These are phyloP conservation scores for Lachancea meyersii DNA, from an alignment of 805 yeast species.

Conservation along the genomic window DNA sequence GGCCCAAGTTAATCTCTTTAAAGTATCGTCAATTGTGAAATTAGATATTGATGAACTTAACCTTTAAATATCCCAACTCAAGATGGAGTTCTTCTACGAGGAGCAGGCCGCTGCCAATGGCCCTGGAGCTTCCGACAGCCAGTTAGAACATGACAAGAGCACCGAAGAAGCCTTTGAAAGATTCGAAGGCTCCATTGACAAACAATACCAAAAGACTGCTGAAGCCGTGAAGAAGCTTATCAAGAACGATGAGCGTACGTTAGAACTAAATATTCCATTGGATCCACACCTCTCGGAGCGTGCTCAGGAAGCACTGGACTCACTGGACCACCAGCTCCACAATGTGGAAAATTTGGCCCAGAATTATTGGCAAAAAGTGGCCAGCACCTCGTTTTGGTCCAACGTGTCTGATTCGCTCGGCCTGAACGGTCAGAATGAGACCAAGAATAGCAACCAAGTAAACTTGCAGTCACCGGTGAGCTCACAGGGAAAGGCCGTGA, in stretches of 20 bases:
- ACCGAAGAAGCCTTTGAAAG: slow-evolving; percentile 49
- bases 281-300: slow-evolving; percentile 21
- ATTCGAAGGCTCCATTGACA: slow-evolving; percentile 47
- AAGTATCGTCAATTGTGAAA: not conserved
- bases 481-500: slow-evolving; percentile 33
- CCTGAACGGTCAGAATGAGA: slow-evolving; percentile 1
- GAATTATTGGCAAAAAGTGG: slow-evolving; percentile 29
- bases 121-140: not conserved
- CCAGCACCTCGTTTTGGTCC: slow-evolving; percentile 27
- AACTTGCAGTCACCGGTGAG: slow-evolving; percentile 12
- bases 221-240: slow-evolving; percentile 13
- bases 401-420: slow-evolving; percentile 18
- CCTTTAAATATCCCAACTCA: not conserved
- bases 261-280: slow-evolving; percentile 26
- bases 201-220: slow-evolving; percentile 26
- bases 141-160: slow-evolving; percentile 17
- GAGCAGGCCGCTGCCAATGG: slow-evolving; percentile 20
- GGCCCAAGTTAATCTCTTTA: not conserved
- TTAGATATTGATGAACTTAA: not conserved
- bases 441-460: no score
- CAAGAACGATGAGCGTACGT: slow-evolving; percentile 19
- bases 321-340: slow-evolving; percentile 68
- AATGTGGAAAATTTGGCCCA: slow-evolving; percentile 65
- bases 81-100: slow-evolving; percentile 30
- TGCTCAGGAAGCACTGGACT: slow-evolving; percentile 62